These are phyloP conservation scores for Crithidia acanthocephali DNA, from an alignment of 208 protist genomes.

Conservation along the genomic window DNA sequence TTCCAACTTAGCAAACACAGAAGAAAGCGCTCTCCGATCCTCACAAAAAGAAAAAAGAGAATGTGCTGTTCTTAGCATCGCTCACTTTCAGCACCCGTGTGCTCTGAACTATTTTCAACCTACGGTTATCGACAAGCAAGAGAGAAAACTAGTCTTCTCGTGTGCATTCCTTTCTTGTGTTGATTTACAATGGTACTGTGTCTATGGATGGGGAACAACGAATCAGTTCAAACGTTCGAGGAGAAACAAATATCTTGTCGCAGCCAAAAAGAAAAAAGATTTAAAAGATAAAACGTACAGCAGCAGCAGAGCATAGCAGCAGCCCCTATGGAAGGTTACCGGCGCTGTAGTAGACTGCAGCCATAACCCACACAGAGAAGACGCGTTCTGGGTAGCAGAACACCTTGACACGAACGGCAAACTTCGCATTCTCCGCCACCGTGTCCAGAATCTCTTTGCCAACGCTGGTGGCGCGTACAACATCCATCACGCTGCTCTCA, in stretches of 20 bases:
- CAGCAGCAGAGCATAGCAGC: not conserved
- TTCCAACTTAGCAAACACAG: too few relatives aligned
- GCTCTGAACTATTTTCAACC: too few relatives aligned
- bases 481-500: conserved; percentile 65
- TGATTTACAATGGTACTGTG: conserved; percentile 5
- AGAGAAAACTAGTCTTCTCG: too few relatives aligned
- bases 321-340: conserved; percentile 11
- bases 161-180: too few relatives aligned
- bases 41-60: too few relatives aligned
- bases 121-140: too few relatives aligned
- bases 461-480: conserved; percentile 51
- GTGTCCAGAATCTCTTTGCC: conserved; percentile 90
- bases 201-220: not conserved
- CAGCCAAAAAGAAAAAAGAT: conserved; percentile 10
- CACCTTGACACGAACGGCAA: conserved; percentile 77
- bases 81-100: too few relatives aligned
- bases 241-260: not conserved
- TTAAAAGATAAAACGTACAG: not conserved
- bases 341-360: conserved; percentile 76
- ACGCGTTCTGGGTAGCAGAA: conserved; percentile 89
- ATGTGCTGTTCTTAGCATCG: too few relatives aligned
- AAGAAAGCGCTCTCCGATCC: too few relatives aligned
- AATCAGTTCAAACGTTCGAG: not conserved
- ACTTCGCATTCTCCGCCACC: conserved; percentile 69
- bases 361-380: conserved; percentile 90